Percentiles rank a stretch among this genome's conserved stretches.
Evolutionary conservation across 2,329 filamentous ascomycete species (phyloP).

Genomic region (Diaporthe citri): DNA sequence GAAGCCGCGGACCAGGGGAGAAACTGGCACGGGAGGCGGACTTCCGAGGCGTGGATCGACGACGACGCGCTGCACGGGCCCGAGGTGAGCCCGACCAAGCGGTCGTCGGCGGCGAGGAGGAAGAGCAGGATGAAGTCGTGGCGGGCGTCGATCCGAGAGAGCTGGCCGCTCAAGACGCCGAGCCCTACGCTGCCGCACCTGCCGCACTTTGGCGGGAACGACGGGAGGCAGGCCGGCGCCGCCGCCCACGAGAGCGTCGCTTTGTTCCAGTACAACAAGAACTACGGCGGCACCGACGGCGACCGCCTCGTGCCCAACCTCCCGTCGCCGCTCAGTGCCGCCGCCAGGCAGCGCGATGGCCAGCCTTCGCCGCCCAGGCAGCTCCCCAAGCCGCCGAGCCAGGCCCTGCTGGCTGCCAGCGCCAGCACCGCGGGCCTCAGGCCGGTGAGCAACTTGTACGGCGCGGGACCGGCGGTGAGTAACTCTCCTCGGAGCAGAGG

Average conservation of each 20-base stretch:
- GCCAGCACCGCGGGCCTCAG: conserved; percentile 9
- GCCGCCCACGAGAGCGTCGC: conserved; percentile 13
- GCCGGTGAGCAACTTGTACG: neutral
- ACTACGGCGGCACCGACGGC: neutral
- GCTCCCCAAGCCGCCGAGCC: conserved; percentile 39
- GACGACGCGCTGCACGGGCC: conserved; percentile 65
- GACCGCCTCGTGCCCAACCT: conserved; percentile 2
- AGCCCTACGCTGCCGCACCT: conserved; percentile 54
- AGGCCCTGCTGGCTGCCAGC: conserved; percentile 36
- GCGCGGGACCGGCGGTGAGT: conserved; percentile 8
- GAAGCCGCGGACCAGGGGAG: neutral
- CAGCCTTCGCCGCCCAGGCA: conserved; percentile 37
- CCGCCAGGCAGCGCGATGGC: conserved; percentile 23
- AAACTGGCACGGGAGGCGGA: conserved; percentile 45
- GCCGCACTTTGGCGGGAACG: conserved; percentile 13
- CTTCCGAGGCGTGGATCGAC: conserved; percentile 59
- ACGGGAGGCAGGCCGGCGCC: neutral
- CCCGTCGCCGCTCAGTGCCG: conserved; percentile 33
- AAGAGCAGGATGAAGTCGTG: conserved; percentile 30
- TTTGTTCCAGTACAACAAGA: conserved; percentile 39
- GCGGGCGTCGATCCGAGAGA: conserved; percentile 43
- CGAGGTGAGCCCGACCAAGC: conserved; percentile 51
- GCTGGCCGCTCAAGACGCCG: conserved; percentile 46
- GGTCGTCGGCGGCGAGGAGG: conserved; percentile 10
- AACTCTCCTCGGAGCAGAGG: conserved; percentile 23